phyloP scores from a whole-genome alignment of 2,329 filamentous ascomycete genomes.

The Rasamsonia emersonii region DNA sequence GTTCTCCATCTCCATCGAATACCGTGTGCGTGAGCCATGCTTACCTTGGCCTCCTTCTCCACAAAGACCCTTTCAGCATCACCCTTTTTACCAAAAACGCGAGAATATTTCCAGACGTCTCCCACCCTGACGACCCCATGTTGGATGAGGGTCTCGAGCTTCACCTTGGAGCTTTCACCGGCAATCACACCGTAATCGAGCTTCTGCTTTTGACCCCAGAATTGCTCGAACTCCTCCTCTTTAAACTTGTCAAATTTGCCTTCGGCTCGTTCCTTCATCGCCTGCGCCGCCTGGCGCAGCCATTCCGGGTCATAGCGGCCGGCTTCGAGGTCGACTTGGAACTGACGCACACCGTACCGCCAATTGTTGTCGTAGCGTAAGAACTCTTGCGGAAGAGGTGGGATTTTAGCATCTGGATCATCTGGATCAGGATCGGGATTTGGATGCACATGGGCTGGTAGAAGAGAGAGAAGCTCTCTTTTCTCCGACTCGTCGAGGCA shows the following conservation, averaged over 20 bases:
- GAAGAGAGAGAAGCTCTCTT: slow-evolving; percentile 27
- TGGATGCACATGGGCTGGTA: slow-evolving; percentile 36
- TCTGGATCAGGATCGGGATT: slow-evolving; percentile 19
- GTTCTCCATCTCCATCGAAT: background rate
- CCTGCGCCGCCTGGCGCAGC: slow-evolving; percentile 46
- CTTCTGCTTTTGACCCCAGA: slow-evolving; percentile 50
- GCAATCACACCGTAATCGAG: slow-evolving; percentile 23
- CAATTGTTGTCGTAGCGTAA: slow-evolving; percentile 41
- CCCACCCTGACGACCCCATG: slow-evolving; percentile 28
- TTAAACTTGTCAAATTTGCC: slow-evolving; percentile 52
- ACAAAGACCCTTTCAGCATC: slow-evolving; percentile 19
- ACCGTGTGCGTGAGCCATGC: slow-evolving; percentile 3
- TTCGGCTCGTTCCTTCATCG: slow-evolving; percentile 41
- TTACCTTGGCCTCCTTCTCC: slow-evolving; percentile 36
- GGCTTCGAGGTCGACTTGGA: slow-evolving; percentile 46
- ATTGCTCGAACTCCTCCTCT: slow-evolving; percentile 45
- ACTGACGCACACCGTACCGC: slow-evolving; percentile 45
- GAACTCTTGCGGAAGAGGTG: slow-evolving; percentile 32
- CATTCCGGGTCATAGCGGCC: slow-evolving; percentile 52
- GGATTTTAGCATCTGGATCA: slow-evolving; percentile 23
- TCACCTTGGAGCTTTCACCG: slow-evolving; percentile 35
- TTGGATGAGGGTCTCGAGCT: slow-evolving; percentile 26
- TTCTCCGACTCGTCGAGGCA: slow-evolving; percentile 34
- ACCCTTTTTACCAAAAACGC: slow-evolving; percentile 17
- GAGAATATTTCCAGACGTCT: slow-evolving; percentile 34